phyloP scores from a whole-genome alignment of 768 basidiomycete species.

The Suillus lakei region DNA sequence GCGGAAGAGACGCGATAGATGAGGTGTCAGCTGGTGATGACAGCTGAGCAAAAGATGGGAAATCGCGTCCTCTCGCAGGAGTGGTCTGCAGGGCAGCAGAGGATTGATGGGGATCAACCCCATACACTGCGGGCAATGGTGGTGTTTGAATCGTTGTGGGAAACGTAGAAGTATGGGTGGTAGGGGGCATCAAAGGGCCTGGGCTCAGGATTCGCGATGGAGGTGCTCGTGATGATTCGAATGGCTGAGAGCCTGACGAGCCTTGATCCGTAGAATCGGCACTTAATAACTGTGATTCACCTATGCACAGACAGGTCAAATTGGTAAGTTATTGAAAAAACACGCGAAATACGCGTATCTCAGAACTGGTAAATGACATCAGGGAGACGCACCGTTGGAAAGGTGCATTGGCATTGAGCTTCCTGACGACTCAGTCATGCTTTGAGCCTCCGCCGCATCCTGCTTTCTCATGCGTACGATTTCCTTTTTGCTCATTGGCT shows the following conservation, averaged over 20 bases:
- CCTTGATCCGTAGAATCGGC: not conserved
- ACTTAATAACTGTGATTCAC: not conserved
- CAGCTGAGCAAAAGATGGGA: constrained; percentile 23
- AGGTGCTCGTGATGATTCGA: not conserved
- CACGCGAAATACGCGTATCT: not conserved
- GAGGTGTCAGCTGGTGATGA: constrained; percentile 24
- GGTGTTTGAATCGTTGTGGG: not conserved
- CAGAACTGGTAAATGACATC: not conserved
- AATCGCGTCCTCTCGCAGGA: constrained; percentile 5
- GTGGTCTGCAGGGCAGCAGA: not conserved
- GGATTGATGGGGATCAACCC: not conserved
- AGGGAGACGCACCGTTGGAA: not conserved
- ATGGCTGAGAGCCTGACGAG: not conserved
- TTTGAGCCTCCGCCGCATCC: constrained; percentile 38
- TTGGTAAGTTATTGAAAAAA: not conserved
- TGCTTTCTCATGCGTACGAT: constrained; percentile 43
- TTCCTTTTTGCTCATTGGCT: constrained; percentile 50
- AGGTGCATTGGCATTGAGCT: not conserved
- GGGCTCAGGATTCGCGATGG: not conserved
- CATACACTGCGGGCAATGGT: not conserved
- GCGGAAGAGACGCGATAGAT: constrained; percentile 18
- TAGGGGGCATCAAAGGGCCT: not conserved
- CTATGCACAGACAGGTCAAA: not conserved
- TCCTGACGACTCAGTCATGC: not conserved
- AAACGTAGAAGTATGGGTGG: not conserved